Evolutionary conservation across 2,329 filamentous ascomycete species (phyloP), one percentile per base, ranked within the genome.

Genomic region (Decorospora gaudefroyi): DNA sequence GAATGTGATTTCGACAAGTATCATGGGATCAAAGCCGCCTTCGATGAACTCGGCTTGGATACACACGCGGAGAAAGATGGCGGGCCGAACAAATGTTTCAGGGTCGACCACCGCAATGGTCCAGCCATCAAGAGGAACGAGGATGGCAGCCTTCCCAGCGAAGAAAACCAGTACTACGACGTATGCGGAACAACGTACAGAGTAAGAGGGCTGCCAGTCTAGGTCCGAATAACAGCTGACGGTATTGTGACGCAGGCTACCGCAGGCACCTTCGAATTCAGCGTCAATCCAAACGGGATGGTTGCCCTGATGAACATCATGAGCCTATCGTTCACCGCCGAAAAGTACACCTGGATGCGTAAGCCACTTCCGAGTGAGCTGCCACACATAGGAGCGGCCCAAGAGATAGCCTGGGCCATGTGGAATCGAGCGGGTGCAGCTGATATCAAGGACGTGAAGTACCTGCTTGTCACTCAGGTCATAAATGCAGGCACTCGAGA

Each of bases 1-100:
- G 51, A 49, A 1, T 54, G 49, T 12, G 49, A 55, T 18, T 50
- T 53, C 6, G 46, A 53, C 8, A 12, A n/a, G 8, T 47, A 53
- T 8, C 42, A 48, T 10, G 23, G 42, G 10, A 48, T 50, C 4
- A 48, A 50, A 18, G 12, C 8, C 3, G 43, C 46, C 2, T 53
- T 55, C 27, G 33, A 53, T 7, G 46, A 45, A 9, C 25, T 53
- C 0, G 42, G 46, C 0, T n/a, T 54, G 4, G 39, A 52, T 11
- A 51, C 49, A 0, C 38, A 23, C 19, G 33, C 42, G 7, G 27
- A 31, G n/a, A 42, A 35, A 7, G 34, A 49, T 6, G 45, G 51
- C 13, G 51, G 51, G 0, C 45, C 42, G 2, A 54, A 54, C 35
- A 34, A 39, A 2, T 51, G 51, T 12, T 43, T 52, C 22, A 31